A percentile compares a stretch with the other conserved stretches of the same genome.
Evolutionary conservation across 176 grass and related monocot species (phyloP).

Genomic region (Musa troglodytarum): DNA sequence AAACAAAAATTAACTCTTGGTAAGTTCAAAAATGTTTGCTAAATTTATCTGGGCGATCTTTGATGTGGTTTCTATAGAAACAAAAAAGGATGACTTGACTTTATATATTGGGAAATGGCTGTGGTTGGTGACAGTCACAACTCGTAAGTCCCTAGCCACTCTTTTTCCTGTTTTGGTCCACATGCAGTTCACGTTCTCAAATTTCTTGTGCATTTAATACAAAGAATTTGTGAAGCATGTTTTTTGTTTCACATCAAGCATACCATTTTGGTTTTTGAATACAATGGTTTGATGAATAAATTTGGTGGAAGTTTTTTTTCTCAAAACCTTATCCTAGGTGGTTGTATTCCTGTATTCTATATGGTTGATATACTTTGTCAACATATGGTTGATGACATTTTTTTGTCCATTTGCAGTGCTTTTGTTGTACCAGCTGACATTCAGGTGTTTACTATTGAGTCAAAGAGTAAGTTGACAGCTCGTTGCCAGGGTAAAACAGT

Average conservation of each 20-base stretch:
- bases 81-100: not conserved
- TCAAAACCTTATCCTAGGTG: not conserved
- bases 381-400: not conserved
- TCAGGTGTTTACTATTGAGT: slow-evolving; percentile 64
- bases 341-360: not conserved
- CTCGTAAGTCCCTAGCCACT: not conserved
- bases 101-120: not conserved
- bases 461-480: slow-evolving; percentile 47
- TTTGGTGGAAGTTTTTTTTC: not conserved
- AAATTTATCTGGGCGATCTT: not conserved
- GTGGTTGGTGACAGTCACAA: too few relatives aligned
- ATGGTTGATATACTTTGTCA: too few relatives aligned
- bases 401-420: slow-evolving; percentile 46
- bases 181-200: not conserved
- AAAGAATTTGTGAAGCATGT: not conserved
- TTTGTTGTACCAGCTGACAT: slow-evolving; percentile 76
- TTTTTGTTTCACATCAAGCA: not conserved
- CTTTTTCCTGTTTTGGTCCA: not conserved
- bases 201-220: not conserved
- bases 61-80: not conserved
- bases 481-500: slow-evolving; percentile 53
- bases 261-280: not conserved
- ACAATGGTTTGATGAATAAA: not conserved
- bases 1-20: not conserved
- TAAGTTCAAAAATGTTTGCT: not conserved